A percentile compares a stretch with the other conserved stretches of the same genome.
Conservation (phyloP, 257 asterid species). For the Plantago ovata region DNA sequence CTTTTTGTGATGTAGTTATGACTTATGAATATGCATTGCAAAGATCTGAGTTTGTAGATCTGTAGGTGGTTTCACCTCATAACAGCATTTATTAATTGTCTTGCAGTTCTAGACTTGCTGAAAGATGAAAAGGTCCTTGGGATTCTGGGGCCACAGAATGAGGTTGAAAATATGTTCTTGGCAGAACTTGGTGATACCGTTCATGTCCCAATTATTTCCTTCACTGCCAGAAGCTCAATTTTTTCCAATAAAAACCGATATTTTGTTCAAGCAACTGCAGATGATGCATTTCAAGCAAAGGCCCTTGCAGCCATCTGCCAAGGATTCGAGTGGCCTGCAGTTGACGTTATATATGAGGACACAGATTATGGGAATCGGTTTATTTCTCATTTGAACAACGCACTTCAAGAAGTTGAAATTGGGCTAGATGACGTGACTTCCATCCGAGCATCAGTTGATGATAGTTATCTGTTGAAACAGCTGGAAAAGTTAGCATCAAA, state of each 20-base stretch:
- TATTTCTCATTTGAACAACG: background rate
- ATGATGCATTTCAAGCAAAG: background rate
- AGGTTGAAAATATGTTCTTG: conserved; percentile 21
- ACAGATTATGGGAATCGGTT: background rate
- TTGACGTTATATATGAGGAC: background rate
- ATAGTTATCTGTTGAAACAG: conserved; percentile 32
- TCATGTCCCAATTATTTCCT: conserved; percentile 30
- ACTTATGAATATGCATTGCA: too few relatives aligned
- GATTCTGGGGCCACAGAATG: conserved; percentile 30
- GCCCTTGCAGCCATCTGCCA: background rate
- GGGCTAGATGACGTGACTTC: background rate
- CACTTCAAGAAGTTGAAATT: background rate
- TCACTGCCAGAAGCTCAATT: conserved; percentile 22
- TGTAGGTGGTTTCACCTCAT: too few relatives aligned
- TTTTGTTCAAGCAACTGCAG: too few relatives aligned
- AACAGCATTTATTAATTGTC: too few relatives aligned
- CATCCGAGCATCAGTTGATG: conserved; percentile 20
- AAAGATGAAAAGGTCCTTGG: conserved; percentile 32
- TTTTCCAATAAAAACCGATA: background rate
- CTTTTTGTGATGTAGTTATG: too few relatives aligned
- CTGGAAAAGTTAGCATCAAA: conserved; percentile 17
- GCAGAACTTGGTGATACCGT: conserved; percentile 26
- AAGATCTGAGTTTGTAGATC: too few relatives aligned
- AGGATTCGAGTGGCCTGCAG: background rate
- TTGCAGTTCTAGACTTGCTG: conserved; percentile 35